Base-by-base conservation (phyloP, 179 eudicot species). In the Silene vulgaris region DNA sequence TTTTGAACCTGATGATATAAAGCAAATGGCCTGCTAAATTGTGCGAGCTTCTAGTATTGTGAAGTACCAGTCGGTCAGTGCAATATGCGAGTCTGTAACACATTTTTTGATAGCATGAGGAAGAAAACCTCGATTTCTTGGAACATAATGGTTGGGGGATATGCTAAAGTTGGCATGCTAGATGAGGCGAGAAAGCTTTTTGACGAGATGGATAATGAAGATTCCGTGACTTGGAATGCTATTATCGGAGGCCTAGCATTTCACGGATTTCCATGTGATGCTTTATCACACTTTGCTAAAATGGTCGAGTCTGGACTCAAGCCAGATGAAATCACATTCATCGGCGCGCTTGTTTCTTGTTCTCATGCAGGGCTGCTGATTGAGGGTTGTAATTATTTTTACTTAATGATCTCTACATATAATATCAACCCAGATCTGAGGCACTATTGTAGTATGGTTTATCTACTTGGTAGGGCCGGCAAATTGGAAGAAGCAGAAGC, bases 381-480 rank as follows among this genome's bases (percentile, higher is more conserved):
- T 5, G 40, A 35, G 40, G 40, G 40, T 35, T 35, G 40, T 5
- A 35, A 35, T 94, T 74, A 84, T 59, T 94, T 90, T 76, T 37
- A 83, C 7, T 84, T 83, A 75, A 94, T 94, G 98, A 83, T 63
- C 57, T 79, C 82, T 1, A 78, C 66, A 30, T 90, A 82, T 77
- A 81, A 85, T 23, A 82, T 90, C 30, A 67, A 43, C 19, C 98
- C 97, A 35, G 5, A 35, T 35, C 5, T 92, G 30, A 97, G n/a
- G 69, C 96, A 92, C 77, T 94, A 92, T 65, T 88, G 91, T 67
- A 88, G 86, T 73, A 90, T 92, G 91, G 91, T 90, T 35, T 74
- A 92, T 82, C 87, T 92, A 72, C 81, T 92, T 17, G 99, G 97
- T 29, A 85, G 96, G 75, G 93, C 96, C 43, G 99, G 97, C 23